phyloP scores from a whole-genome alignment of 305 asterid species.

The Solanum hybrid region DNA sequence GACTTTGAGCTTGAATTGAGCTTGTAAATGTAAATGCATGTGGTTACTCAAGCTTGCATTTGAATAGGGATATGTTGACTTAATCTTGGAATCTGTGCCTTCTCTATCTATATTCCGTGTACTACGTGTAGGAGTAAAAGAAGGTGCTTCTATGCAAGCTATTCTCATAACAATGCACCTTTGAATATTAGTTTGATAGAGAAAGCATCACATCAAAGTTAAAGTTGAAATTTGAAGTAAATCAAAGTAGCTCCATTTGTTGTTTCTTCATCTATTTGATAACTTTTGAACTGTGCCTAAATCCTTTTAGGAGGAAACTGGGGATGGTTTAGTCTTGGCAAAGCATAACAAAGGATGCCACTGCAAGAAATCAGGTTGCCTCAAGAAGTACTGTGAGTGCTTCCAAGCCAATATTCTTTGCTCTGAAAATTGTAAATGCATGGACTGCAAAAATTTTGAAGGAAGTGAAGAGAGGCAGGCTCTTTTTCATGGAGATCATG shows the following conservation, averaged over 20 bases:
- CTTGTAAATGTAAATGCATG: background rate
- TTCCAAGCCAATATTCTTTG: conserved; percentile 95
- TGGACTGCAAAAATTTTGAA: conserved; percentile 93
- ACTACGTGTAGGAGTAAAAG: background rate
- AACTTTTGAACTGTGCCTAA: background rate
- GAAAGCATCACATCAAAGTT: background rate
- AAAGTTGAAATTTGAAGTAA: background rate
- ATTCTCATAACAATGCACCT: background rate
- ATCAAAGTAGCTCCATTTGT: background rate
- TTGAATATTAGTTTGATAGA: background rate
- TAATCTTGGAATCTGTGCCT: background rate
- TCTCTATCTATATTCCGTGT: background rate
- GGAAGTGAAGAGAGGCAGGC: conserved; percentile 95
- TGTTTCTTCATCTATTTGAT: conserved; percentile 7
- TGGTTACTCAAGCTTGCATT: conserved; percentile 1
- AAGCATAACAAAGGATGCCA: conserved; percentile 95
- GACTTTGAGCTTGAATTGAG: background rate
- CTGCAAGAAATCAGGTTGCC: conserved; percentile 96
- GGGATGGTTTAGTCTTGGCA: conserved; percentile 54
- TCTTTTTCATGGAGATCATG: conserved; percentile 77
- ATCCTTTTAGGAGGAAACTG: conserved; percentile 54
- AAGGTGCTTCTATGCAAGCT: background rate
- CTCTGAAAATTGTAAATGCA: conserved; percentile 88
- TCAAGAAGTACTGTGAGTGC: conserved; percentile 91
- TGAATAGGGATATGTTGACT: background rate